Conservation (phyloP, 1,284 basidiomycete species). For the Ceratobasidium sp. region DNA sequence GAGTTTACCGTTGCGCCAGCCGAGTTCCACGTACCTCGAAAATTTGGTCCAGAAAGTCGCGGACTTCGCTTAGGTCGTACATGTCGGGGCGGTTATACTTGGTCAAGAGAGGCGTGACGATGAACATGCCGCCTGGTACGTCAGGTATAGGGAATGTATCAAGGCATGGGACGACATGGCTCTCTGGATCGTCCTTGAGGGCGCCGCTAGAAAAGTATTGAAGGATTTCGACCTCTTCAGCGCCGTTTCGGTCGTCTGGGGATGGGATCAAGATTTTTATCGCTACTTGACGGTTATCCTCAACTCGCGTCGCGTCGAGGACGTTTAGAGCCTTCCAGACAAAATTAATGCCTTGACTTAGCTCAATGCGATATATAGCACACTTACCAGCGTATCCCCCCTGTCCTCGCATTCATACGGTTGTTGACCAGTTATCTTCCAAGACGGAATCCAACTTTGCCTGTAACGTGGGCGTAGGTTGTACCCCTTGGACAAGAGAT, state of each 20-base stretch:
- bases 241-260: constrained; percentile 27
- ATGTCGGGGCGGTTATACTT: constrained; percentile 28
- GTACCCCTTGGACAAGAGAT: constrained; percentile 36
- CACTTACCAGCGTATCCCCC: constrained; percentile 14
- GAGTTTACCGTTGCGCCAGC: not conserved
- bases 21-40: constrained; percentile 18
- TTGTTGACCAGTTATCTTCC: too few relatives aligned
- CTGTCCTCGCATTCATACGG: constrained; percentile 28
- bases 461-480: constrained; percentile 30
- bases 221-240: too few relatives aligned
- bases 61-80: constrained; percentile 31
- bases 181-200: constrained; percentile 19
- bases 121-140: too few relatives aligned
- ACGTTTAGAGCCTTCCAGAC: constrained; percentile 7
- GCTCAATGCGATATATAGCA: too few relatives aligned
- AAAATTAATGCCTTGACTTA: not conserved
- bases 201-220: constrained; percentile 15
- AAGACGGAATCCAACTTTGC: constrained; percentile 33
- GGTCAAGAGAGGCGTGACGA: constrained; percentile 30
- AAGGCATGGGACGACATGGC: constrained; percentile 27
- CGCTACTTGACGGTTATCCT: constrained; percentile 22
- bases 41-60: constrained; percentile 39
- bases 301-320: constrained; percentile 24
- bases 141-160: constrained; percentile 28
- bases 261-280: constrained; percentile 27